A percentile compares a stretch with the other conserved stretches of the same genome.
Evolutionary conservation across 495 filamentous ascomycete genomes (phyloP).

Genomic region (Neurospora sublineolata): DNA sequence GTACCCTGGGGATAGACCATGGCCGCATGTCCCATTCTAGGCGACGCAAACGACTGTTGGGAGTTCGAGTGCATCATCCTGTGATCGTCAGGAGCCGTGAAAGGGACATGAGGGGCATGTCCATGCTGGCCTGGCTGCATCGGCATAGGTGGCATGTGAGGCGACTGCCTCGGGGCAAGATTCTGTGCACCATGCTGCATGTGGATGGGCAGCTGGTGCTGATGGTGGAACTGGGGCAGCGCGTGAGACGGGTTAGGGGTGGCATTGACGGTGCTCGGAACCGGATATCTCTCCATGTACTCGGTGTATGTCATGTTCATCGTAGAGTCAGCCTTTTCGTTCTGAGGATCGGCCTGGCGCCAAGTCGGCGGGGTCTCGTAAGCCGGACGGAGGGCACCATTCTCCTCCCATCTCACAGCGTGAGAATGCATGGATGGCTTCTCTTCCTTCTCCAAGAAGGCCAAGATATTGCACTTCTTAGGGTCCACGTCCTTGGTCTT

Average conservation of each 20-base stretch:
- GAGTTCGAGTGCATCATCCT: constrained; percentile 76
- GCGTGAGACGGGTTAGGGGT: constrained; percentile 51
- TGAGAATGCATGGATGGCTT: constrained; percentile 56
- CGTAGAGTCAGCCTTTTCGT: constrained; percentile 49
- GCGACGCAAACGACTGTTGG: constrained; percentile 66
- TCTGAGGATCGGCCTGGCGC: constrained; percentile 48
- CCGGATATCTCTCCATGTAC: constrained; percentile 57
- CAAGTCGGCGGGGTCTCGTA: constrained; percentile 74
- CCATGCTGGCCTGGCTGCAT: constrained; percentile 52
- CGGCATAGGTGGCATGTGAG: constrained; percentile 53
- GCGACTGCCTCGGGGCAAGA: constrained; percentile 44
- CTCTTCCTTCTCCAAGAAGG: constrained; percentile 47
- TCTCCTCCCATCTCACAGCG: constrained; percentile 48
- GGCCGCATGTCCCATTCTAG: constrained; percentile 55
- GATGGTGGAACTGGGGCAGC: constrained; percentile 53
- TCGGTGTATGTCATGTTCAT: constrained; percentile 54
- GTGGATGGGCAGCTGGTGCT: constrained; percentile 67
- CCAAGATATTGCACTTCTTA: constrained; percentile 44
- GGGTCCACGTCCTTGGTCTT: constrained; percentile 54
- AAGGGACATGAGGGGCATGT: constrained; percentile 49
- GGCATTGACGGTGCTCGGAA: constrained; percentile 44
- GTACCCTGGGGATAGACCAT: constrained; percentile 62
- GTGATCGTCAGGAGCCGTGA: constrained; percentile 63
- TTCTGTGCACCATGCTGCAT: constrained; percentile 39
- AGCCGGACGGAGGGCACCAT: constrained; percentile 64